These are phyloP conservation scores for Saccharomyces hybrid DNA, from an alignment of 1,139 yeast genomes.

Conservation along the genomic window DNA sequence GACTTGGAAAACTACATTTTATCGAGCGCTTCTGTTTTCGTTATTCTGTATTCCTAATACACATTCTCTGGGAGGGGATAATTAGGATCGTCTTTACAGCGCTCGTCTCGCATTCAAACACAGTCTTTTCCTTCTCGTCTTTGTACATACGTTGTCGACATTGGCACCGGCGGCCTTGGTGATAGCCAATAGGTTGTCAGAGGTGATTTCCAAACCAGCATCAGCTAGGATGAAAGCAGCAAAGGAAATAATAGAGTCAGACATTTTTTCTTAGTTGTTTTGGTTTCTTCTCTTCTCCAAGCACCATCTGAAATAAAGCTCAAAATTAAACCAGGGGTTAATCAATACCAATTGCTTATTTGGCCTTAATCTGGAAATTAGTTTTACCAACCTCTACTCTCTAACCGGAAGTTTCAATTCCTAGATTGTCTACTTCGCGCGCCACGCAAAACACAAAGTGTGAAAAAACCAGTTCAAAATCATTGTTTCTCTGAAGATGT, in stretches of 20 bases:
- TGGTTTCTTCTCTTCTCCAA: neutral
- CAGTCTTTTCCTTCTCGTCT: neutral
- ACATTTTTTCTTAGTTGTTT: slow-evolving; percentile 33
- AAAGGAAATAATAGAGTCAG: slow-evolving; percentile 46
- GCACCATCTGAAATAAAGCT: neutral
- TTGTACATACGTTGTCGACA: slow-evolving; percentile 54
- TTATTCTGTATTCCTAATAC: neutral
- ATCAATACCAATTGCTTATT: neutral
- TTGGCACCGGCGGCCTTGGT: slow-evolving; percentile 86
- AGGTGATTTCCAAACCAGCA: slow-evolving; percentile 88
- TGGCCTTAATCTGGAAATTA: neutral
- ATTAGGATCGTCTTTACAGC: neutral
- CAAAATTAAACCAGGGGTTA: neutral
- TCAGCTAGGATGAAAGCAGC: slow-evolving; percentile 98
- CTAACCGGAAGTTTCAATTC: neutral
- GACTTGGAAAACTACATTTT: neutral
- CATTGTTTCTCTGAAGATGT: neutral
- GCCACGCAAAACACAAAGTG: neutral
- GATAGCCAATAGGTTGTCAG: slow-evolving; percentile 83
- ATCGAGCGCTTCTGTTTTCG: neutral
- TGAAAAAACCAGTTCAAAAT: neutral
- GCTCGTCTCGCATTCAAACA: neutral
- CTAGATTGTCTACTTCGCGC: neutral
- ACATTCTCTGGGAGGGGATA: neutral
- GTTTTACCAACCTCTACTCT: neutral